Percentiles rank a stretch among this genome's conserved stretches.
These are phyloP conservation scores for Coffea humblotiana DNA, from an alignment of 305 asterid species.

Conservation along the genomic window DNA sequence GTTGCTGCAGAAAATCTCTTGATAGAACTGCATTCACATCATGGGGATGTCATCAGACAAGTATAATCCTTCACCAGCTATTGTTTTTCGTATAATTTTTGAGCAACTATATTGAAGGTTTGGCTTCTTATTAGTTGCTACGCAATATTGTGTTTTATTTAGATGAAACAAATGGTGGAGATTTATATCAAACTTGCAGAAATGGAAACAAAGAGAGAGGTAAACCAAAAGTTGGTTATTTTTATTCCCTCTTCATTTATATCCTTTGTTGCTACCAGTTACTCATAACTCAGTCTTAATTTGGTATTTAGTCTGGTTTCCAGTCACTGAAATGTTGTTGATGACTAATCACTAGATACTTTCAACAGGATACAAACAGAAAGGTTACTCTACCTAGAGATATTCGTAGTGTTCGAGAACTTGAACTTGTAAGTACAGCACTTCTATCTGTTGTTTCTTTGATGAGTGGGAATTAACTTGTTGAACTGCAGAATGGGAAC, in stretches of 20 bases:
- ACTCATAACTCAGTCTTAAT: background rate
- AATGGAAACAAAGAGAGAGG: conserved; percentile 95
- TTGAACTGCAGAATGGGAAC: background rate
- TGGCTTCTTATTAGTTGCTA: conserved; percentile 1
- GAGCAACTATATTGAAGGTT: background rate
- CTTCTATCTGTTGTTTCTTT: conserved; percentile 16
- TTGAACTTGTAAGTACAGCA: conserved; percentile 72
- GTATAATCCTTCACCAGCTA: conserved; percentile 30
- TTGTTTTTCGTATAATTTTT: conserved; percentile 13
- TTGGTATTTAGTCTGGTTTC: background rate
- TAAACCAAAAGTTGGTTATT: conserved; percentile 29
- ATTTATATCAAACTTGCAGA: conserved; percentile 97
- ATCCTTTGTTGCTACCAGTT: conserved; percentile 4
- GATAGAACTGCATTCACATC: conserved; percentile 72
- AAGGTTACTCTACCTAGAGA: conserved; percentile 86
- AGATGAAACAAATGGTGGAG: conserved; percentile 99
- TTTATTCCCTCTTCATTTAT: conserved; percentile 3
- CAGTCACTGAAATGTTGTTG: conserved; percentile 1
- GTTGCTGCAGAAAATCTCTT: conserved; percentile 92
- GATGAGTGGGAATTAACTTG: conserved; percentile 5
- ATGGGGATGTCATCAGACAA: conserved; percentile 75
- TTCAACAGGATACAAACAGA: conserved; percentile 82
- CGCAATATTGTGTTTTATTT: conserved; percentile 7
- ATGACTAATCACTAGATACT: conserved; percentile 28
- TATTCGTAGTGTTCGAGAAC: conserved; percentile 78